A percentile compares a stretch with the other conserved stretches of the same genome.
Conservation (phyloP, 176 grass and related monocot genomes). For the Microstegium vimineum region DNA sequence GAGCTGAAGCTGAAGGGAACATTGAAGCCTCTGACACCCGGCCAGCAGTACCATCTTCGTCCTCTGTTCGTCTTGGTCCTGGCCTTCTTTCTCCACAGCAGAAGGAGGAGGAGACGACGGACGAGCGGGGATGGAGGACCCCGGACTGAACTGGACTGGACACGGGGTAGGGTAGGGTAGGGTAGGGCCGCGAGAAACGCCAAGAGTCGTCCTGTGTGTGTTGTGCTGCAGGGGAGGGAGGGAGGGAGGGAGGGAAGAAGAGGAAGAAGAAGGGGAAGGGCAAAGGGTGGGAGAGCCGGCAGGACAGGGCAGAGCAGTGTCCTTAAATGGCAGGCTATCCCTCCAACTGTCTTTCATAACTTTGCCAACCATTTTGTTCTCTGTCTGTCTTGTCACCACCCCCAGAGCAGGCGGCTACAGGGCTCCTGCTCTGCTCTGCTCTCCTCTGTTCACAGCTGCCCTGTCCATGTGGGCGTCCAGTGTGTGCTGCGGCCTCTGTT, state of each 20-base stretch:
- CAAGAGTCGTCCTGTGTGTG: slow-evolving; percentile 20
- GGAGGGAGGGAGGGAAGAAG: too few relatives aligned
- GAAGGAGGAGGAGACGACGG: neutral
- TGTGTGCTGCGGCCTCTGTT: too few relatives aligned
- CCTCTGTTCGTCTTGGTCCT: neutral
- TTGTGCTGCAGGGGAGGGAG: neutral
- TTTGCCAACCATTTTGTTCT: slow-evolving; percentile 60
- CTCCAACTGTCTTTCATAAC: slow-evolving; percentile 51
- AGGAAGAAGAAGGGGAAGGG: too few relatives aligned
- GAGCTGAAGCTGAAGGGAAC: slow-evolving; percentile 33
- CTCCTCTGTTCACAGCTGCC: too few relatives aligned
- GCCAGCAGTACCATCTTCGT: slow-evolving; percentile 40
- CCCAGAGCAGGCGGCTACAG: neutral
- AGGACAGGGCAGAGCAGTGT: slow-evolving; percentile 15
- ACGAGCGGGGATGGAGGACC: slow-evolving; percentile 11
- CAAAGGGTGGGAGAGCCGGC: neutral
- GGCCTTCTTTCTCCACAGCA: neutral
- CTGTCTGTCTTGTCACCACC: slow-evolving; percentile 55
- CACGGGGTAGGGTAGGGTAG: too few relatives aligned
- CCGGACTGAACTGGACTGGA: too few relatives aligned
- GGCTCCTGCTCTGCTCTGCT: too few relatives aligned
- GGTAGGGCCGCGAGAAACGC: slow-evolving; percentile 13
- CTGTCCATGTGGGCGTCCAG: too few relatives aligned
- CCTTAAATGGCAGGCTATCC: slow-evolving; percentile 59
- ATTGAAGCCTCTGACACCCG: slow-evolving; percentile 47